Evolutionary conservation across 2,329 filamentous ascomycete genomes (phyloP), one percentile per base, ranked within the genome.

Genomic region (Trichophyton benhamiae): DNA sequence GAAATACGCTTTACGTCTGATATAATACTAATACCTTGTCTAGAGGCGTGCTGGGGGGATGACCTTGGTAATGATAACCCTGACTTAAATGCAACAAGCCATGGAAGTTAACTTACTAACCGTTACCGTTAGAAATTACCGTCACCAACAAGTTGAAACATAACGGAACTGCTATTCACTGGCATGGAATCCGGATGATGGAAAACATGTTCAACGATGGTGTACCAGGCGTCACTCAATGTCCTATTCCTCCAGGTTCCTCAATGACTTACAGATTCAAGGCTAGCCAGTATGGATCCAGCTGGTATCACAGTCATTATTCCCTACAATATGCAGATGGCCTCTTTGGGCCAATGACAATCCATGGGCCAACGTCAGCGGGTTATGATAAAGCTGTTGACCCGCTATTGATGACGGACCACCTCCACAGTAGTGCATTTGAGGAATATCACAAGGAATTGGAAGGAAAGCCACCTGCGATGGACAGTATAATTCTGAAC

Each of bases 361-460:
- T 76, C 36, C 69, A 76, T 59, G 75, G 74, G 1, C 75, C 75
- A 7, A 69, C 73, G 3, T 74, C 68, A 46, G 68, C 70, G 22
- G 70, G 75, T 46, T 76, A 75, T 52, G 73, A 76, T 55, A 68
- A 68, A 2, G 73, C 75, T 58, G 65, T 67, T 59, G 74, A 74
- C 1, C 64, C 69, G 1, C 61, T 76, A 1, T 63, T 75, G 36
- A 65, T 76, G 36, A 68, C 66, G 38, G 74, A 75, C 61, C 74
- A 72, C 60, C 60, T 65, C 17, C 64, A 5, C 65, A 17, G 36
- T 13, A 64, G 63, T 33, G 63, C 63, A 13, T 64, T 64, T 30
- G 27, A 62, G 55, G 52, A 60, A 7, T 64, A 60, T 20, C 46
- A 58, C 59, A 30, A 60, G n/a, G 63, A 55, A 11, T 48, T 62